phyloP scores from a whole-genome alignment of 805 yeast genomes.

The Citeromyces matritensis region DNA sequence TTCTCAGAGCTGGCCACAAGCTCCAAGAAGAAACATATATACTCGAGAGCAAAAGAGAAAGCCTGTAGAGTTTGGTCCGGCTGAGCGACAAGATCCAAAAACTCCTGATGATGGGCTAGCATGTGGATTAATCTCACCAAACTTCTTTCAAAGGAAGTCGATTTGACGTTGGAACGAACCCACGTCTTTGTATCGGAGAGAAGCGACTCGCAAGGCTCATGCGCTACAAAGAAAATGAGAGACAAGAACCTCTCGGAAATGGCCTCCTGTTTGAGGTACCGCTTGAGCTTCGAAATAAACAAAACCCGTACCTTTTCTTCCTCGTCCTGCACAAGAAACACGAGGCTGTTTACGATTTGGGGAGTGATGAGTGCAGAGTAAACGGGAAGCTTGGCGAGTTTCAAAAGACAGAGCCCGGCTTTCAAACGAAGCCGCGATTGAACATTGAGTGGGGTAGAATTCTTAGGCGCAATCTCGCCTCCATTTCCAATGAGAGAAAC shows the following conservation, averaged over 20 bases:
- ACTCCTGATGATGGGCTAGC: conserved; percentile 64
- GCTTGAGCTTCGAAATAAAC: conserved; percentile 35
- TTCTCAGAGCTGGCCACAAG: conserved; percentile 50
- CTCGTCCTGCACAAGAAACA: conserved; percentile 55
- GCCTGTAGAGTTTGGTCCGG: conserved; percentile 19
- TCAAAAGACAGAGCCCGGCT: conserved; percentile 54
- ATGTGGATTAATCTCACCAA: conserved; percentile 55
- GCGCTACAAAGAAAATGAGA: conserved; percentile 57
- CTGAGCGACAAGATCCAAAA: conserved; percentile 19
- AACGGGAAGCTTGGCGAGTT: conserved; percentile 40
- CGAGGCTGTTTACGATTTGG: conserved; percentile 31
- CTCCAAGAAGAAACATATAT: conserved; percentile 43
- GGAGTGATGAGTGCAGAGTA: conserved; percentile 40
- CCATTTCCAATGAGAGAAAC: conserved; percentile 55
- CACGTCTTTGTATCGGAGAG: conserved; percentile 45
- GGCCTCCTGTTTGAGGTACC: conserved; percentile 28
- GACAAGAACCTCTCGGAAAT: conserved; percentile 58
- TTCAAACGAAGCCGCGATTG: conserved; percentile 48
- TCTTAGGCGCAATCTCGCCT: conserved; percentile 53
- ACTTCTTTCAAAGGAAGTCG: conserved; percentile 41
- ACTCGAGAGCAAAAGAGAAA: conserved; percentile 38
- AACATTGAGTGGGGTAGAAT: conserved; percentile 48
- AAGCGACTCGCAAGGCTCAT: conserved; percentile 47
- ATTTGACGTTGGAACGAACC: conserved; percentile 45
- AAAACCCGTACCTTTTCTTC: conserved; percentile 35